phyloP scores from a whole-genome alignment of 129 eudicot species.

The Heracleum sosnowskyi region DNA sequence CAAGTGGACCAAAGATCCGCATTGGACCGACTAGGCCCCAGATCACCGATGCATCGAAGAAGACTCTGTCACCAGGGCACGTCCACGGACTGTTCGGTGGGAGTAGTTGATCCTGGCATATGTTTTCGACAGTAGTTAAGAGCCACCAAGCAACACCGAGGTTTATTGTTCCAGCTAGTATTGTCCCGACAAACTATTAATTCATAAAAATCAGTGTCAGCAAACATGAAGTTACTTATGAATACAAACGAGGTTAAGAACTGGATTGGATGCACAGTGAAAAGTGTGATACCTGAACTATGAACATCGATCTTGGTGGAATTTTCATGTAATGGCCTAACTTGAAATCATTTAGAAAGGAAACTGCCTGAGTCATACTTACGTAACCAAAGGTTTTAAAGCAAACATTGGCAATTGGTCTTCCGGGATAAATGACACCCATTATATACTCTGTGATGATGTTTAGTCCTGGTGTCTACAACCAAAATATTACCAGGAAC shows the following conservation, averaged over 20 bases:
- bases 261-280: background rate
- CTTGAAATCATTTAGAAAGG: conserved; percentile 73
- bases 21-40: conserved; percentile 87
- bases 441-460: conserved; percentile 71
- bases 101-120: conserved; percentile 39
- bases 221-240: background rate
- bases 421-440: conserved; percentile 74
- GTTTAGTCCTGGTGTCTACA: conserved; percentile 83
- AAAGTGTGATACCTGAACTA: conserved; percentile 59
- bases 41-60: conserved; percentile 81
- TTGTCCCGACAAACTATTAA: conserved; percentile 58
- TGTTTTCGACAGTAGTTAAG: conserved; percentile 29
- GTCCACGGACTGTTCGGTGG: conserved; percentile 71
- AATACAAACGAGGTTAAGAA: background rate
- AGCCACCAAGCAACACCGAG: conserved; percentile 77
- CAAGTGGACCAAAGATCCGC: conserved; percentile 60
- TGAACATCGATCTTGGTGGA: conserved; percentile 86
- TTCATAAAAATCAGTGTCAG: background rate
- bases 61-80: conserved; percentile 53
- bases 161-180: conserved; percentile 70
- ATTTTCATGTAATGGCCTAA: conserved; percentile 95
- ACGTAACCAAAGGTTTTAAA: conserved; percentile 89
- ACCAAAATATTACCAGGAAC: background rate
- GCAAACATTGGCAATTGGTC: conserved; percentile 87
- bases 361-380: conserved; percentile 80